Base-by-base conservation (phyloP, 805 yeast species). In the Tetrapisispora iriomotensis region DNA sequence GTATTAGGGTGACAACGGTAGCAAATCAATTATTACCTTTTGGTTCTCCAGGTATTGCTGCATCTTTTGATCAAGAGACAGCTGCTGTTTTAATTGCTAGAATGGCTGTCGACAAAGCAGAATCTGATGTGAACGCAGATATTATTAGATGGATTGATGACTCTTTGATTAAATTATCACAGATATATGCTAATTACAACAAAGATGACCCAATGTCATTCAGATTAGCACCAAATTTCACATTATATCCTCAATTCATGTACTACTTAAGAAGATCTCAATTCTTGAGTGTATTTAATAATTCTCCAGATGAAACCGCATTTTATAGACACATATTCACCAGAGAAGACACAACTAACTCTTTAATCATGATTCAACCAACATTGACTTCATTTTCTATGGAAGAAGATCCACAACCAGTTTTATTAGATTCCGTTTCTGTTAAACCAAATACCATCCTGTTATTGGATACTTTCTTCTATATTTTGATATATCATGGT, bases 221-320 rank as follows among this genome's bases (percentile, higher is more conserved):
- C 70, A 71, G 92, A 54, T 70, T 92, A 48, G 76, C 88, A 2
- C 87, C 81, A 43, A 82, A 81, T 57, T 88, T 86, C 62, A 76
- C 86, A 32, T 68, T 90, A 58, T 82, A 85, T 57, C 99, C 99
- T 21, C 98, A 92, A 64, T 94, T 92, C 56, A 81, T 92, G 64
- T 92, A 82, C 67, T 94, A 92, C 60, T 71, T 92, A 65, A 82
- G 98, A 67, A 80, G 98, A 61, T 86, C 96, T 1, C 97, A 90
- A 64, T 88, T 92, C 62, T 68, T 92, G 60, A 94, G 86, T 61
- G 95, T 90, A 33, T 92, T 92, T 72, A 92, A 92, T 66, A 88
- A 88, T 64, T 92, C 98, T 6, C 98, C 98, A 2, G 99, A 92
- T 68, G 99, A 92, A 68, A 87, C 97, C 32, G 95, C 96, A 28